phyloP scores from a whole-genome alignment of 2,329 filamentous ascomycete genomes.

The Monilinia polystroma region DNA sequence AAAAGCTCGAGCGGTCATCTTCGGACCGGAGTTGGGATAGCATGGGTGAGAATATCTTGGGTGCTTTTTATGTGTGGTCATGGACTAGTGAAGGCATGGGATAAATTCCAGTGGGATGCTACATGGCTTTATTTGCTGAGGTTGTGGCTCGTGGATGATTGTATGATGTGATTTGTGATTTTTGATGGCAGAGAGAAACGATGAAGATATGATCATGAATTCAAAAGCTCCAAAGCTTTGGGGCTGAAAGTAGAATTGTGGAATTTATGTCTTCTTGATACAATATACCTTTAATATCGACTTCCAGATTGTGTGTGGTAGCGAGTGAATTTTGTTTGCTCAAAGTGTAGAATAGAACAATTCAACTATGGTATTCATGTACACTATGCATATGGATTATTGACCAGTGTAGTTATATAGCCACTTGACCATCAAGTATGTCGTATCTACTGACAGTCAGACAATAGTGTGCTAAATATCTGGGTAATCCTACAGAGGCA shows the following conservation, averaged over 20 bases:
- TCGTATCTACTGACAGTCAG: too few species aligned
- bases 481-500: too few species aligned
- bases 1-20: conserved; percentile 13
- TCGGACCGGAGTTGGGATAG: conserved; percentile 24
- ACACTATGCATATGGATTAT: too few species aligned
- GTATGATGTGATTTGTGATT: conserved; percentile 16
- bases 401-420: too few species aligned
- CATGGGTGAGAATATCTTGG: conserved; percentile 9
- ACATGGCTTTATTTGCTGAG: not conserved
- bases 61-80: conserved; percentile 13
- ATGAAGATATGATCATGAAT: not conserved
- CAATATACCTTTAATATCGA: not conserved
- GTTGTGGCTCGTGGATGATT: conserved; percentile 7
- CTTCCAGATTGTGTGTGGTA: not conserved
- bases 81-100: conserved; percentile 15
- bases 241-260: conserved; percentile 13
- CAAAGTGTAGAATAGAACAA: not conserved
- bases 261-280: conserved; percentile 5
- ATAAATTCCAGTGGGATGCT: not conserved
- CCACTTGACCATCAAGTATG: too few species aligned
- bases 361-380: not conserved
- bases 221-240: not conserved
- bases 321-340: not conserved
- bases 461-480: too few species aligned
- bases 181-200: conserved; percentile 17